Evolutionary conservation across 2,329 filamentous ascomycete species (phyloP).

Genomic region (Arthrobotrys megalospora): DNA sequence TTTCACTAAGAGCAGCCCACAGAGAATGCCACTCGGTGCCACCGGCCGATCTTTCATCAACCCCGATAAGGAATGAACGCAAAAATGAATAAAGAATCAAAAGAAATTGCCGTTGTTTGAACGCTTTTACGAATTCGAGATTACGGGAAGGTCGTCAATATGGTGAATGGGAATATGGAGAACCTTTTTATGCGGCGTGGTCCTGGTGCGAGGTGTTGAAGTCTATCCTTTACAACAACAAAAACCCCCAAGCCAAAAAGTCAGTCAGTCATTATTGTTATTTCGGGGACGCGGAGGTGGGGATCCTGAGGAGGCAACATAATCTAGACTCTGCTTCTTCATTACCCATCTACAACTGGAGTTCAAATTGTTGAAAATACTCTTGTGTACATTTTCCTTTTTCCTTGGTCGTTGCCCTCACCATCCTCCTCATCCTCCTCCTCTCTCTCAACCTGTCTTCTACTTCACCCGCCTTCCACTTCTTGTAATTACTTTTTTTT

Average conservation of each 20-base stretch:
- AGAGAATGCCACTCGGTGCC: constrained; percentile 23
- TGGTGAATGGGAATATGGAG: constrained; percentile 14
- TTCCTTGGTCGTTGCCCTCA: neutral
- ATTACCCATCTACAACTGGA: constrained; percentile 27
- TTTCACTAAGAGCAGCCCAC: constrained; percentile 69
- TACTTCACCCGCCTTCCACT: constrained; percentile 37
- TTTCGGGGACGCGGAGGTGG: neutral
- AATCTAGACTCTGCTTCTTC: constrained; percentile 47
- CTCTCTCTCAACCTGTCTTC: constrained; percentile 6
- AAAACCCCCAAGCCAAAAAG: constrained; percentile 8
- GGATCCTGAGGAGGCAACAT: constrained; percentile 30
- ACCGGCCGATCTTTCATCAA: constrained; percentile 55
- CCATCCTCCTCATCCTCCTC: neutral
- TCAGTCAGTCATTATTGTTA: constrained; percentile 9
- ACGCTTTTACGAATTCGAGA: constrained; percentile 20
- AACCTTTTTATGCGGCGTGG: constrained; percentile 14
- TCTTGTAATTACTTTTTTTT: constrained; percentile 59
- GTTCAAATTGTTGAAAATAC: constrained; percentile 32
- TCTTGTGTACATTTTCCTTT: constrained; percentile 9
- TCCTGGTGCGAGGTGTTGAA: constrained; percentile 1
- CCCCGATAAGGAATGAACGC: constrained; percentile 18
- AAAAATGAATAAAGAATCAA: constrained; percentile 18
- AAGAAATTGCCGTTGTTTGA: constrained; percentile 13
- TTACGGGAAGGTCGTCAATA: neutral
- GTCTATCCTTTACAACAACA: constrained; percentile 11